Percentiles rank a stretch among this genome's conserved stretches.
phyloP scores from a whole-genome alignment of 2,329 filamentous ascomycete species.

The Fusarium marasasianum region DNA sequence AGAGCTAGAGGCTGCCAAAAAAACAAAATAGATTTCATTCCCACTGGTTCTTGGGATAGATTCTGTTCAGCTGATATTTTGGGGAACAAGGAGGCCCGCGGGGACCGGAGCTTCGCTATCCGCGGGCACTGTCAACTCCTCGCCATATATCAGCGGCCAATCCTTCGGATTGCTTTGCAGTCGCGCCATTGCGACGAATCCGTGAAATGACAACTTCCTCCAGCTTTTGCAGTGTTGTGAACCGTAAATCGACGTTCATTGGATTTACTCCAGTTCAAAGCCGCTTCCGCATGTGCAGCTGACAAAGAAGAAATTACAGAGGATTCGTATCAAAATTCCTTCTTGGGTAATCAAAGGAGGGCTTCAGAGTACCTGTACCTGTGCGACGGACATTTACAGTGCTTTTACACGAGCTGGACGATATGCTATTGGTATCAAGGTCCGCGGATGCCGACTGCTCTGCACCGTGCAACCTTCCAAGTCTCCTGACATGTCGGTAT shows the following conservation, averaged over 20 bases:
- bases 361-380: background rate
- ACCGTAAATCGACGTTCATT: no score
- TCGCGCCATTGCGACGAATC: no score
- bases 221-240: background rate
- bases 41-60: no score
- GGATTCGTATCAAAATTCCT: fast-evolving
- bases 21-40: background rate
- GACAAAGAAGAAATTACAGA: background rate
- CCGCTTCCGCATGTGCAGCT: background rate
- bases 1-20: fast-evolving
- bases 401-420: background rate
- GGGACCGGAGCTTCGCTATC: background rate
- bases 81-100: background rate
- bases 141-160: background rate
- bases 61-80: background rate
- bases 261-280: background rate
- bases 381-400: background rate
- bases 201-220: background rate
- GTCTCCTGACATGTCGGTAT: background rate
- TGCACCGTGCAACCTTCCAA: background rate
- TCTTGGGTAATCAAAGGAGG: background rate
- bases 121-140: background rate
- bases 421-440: background rate
- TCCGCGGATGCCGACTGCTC: background rate
- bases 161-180: no score